Base-by-base conservation (phyloP, 2,329 filamentous ascomycete species). In the Parafenestella ontariensis region DNA sequence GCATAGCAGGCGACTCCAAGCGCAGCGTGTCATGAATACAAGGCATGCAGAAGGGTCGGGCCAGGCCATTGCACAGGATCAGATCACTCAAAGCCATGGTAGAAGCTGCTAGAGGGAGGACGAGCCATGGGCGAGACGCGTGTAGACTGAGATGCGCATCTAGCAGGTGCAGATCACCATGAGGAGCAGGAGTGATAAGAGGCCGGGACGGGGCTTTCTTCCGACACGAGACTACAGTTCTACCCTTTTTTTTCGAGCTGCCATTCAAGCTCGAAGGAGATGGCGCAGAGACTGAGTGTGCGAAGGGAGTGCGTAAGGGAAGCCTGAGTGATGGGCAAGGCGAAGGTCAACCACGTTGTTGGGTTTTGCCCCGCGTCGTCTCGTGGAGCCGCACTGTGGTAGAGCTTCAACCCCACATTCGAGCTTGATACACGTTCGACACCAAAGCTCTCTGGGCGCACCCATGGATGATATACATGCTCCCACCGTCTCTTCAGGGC, bases 401-500 rank as follows among this genome's bases (percentile, higher is more conserved):
- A 17, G 40, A 23, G 31, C 39, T 46, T 37, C 33, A 34, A 43
- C 43, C 43, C 43, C 43, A 46, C 43, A 46, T 36, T 36, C 10
- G 24, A 37, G 45, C 45, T 40, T 21, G 20, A 40, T 21, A 13
- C 46, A 55, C 50, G n/a, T 47, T 55, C 51, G 51, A 49, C 43
- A 20, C 20, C 26, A 40, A n/a, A 44, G 18, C 21, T 51, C 34
- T 33, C 85, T 84, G 82, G 82, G 82, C 64, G 77, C 83, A 58
- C 79, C 74, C 66, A 89, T 90, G 87, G 83, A 88, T 72, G 82
- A 88, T 64, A 79, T 90, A 51, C 87, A 90, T 68, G 82, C 86
- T 41, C 86, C 87, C n/a, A 89, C 87, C 17, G 86, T 91, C 77
- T 83, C 89, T 53, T 93, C 92, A 37, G 93, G 92, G 56, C 90